Conservation (phyloP, 495 filamentous ascomycete genomes). For the Cercophora newfieldiana region DNA sequence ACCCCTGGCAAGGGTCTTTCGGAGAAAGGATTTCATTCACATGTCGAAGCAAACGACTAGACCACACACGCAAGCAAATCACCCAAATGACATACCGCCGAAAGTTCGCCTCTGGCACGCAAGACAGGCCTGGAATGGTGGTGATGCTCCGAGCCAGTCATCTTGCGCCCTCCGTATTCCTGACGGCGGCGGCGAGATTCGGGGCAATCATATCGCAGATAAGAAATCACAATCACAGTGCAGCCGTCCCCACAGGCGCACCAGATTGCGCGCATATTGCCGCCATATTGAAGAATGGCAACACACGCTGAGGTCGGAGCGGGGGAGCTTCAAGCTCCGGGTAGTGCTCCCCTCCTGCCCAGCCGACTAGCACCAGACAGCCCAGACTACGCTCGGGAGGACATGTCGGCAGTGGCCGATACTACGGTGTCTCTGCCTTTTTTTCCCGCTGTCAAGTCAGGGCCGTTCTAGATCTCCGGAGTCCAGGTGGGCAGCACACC, state of each 20-base stretch:
- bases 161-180: background rate
- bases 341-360: background rate
- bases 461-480: background rate
- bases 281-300: conserved; percentile 19
- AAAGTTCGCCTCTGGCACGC: background rate
- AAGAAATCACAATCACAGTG: conserved; percentile 13
- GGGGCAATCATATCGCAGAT: conserved; percentile 16
- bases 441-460: background rate
- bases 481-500: background rate
- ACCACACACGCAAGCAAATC: background rate
- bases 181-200: background rate
- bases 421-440: background rate
- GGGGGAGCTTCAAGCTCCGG: conserved; percentile 14
- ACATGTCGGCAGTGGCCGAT: background rate
- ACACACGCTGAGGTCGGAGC: conserved; percentile 4
- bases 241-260: conserved; percentile 12
- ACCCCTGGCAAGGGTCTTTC: background rate
- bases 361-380: conserved; percentile 9
- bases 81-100: background rate
- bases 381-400: background rate
- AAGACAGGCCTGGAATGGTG: background rate
- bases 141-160: conserved; percentile 5
- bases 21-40: background rate
- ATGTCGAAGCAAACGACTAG: background rate
- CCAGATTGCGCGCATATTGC: conserved; percentile 27